Conservation (phyloP, 352 stramenopile species). For the Phytopythium helicoides region DNA sequence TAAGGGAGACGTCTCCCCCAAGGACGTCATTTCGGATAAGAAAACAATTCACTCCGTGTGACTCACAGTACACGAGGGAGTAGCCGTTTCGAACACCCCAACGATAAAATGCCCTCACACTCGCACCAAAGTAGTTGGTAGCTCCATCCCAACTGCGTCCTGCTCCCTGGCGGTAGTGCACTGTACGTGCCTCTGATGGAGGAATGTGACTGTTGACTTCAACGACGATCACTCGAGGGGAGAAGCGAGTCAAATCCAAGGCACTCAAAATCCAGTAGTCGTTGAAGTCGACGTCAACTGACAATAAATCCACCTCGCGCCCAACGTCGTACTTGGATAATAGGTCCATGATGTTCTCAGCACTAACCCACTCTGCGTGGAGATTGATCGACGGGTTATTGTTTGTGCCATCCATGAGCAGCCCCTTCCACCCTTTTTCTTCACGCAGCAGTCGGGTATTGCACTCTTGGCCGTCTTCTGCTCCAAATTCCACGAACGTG, state of each 20-base stretch:
- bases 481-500: constrained; percentile 70
- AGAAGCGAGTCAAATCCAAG: constrained; percentile 37
- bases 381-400: constrained; percentile 46
- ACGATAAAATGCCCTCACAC: constrained; percentile 41
- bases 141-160: constrained; percentile 43
- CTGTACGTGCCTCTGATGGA: constrained; percentile 34
- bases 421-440: constrained; percentile 40
- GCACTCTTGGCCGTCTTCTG: constrained; percentile 49
- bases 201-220: constrained; percentile 65
- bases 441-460: constrained; percentile 62
- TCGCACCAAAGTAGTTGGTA: constrained; percentile 58
- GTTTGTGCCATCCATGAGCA: constrained; percentile 59
- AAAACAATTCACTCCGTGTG: constrained; percentile 74
- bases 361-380: constrained; percentile 54
- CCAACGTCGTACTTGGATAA: constrained; percentile 45
- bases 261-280: constrained; percentile 70
- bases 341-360: constrained; percentile 59
- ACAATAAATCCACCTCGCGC: constrained; percentile 55
- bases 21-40: constrained; percentile 54
- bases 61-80: constrained; percentile 79
- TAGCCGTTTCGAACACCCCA: constrained; percentile 45
- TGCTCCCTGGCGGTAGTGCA: constrained; percentile 38
- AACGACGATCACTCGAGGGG: constrained; percentile 55
- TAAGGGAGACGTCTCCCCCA: constrained; percentile 18
- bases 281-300: constrained; percentile 76